These are phyloP conservation scores for Cutaneotrichosporon dermatis DNA, from an alignment of 1,284 basidiomycete species.

Conservation along the genomic window DNA sequence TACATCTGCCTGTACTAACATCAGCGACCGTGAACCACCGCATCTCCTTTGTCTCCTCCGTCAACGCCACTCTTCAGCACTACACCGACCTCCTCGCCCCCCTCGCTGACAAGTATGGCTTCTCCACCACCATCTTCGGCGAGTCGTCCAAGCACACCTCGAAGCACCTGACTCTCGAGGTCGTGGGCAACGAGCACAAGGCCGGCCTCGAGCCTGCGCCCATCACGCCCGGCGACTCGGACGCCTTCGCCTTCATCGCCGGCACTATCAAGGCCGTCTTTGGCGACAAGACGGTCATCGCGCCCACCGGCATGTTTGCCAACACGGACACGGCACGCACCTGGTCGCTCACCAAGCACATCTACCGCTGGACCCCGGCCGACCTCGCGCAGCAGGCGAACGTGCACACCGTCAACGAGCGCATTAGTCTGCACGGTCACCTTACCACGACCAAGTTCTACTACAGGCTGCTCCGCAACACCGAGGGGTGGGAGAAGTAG, in stretches of 20 bases:
- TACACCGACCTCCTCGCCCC: slow-evolving; percentile 44
- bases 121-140: slow-evolving; percentile 42
- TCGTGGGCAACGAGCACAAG: slow-evolving; percentile 8
- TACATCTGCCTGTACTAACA: neutral
- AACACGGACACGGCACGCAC: slow-evolving; percentile 50
- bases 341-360: slow-evolving; percentile 50
- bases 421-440: slow-evolving; percentile 47
- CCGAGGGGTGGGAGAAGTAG: slow-evolving; percentile 39
- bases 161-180: slow-evolving; percentile 11
- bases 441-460: slow-evolving; percentile 52
- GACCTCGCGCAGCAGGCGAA: slow-evolving; percentile 39
- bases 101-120: slow-evolving; percentile 45
- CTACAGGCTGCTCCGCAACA: slow-evolving; percentile 52
- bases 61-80: slow-evolving; percentile 48
- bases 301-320: slow-evolving; percentile 52
- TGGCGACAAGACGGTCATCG: slow-evolving; percentile 48
- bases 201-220: slow-evolving; percentile 51
- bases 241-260: slow-evolving; percentile 48
- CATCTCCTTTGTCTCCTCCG: slow-evolving; percentile 43
- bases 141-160: neutral
- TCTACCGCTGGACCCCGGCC: slow-evolving; percentile 52
- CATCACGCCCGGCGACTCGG: slow-evolving; percentile 45
- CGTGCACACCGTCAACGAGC: slow-evolving; percentile 54
- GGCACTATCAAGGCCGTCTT: slow-evolving; percentile 48
- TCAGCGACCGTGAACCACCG: slow-evolving; percentile 13